A percentile compares a stretch with the other conserved stretches of the same genome.
phyloP scores from a whole-genome alignment of 2,329 filamentous ascomycete genomes.

The Colletotrichum camelliae region DNA sequence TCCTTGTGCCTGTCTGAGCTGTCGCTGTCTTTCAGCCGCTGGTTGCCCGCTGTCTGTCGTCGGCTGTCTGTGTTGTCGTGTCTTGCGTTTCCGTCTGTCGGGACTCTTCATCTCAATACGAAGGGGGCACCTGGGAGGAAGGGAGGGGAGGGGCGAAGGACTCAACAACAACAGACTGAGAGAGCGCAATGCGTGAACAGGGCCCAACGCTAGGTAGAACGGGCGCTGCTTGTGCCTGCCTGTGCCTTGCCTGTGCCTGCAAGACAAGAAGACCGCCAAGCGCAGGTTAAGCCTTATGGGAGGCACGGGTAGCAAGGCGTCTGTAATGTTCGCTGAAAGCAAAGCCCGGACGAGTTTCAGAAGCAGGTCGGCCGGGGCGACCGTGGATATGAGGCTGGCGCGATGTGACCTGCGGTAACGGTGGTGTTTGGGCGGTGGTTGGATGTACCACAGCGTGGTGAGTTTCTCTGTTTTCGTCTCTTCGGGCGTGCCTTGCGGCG shows the following conservation, averaged over 20 bases:
- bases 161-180: background rate
- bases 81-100: background rate
- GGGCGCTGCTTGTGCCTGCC: background rate
- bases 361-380: constrained; percentile 9
- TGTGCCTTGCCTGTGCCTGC: background rate
- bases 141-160: background rate
- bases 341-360: constrained; percentile 17
- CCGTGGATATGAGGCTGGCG: constrained; percentile 1
- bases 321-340: background rate
- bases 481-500: background rate
- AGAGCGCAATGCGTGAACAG: background rate
- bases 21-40: background rate
- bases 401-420: background rate
- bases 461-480: background rate
- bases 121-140: background rate
- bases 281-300: background rate
- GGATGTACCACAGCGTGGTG: background rate
- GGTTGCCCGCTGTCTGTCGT: background rate
- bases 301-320: background rate
- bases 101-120: constrained; percentile 1
- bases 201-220: background rate
- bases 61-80: background rate
- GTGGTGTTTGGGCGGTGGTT: background rate
- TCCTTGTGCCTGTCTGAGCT: background rate
- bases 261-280: background rate